Evolutionary conservation across 768 basidiomycete species (phyloP).

Genomic region (Crucibulum laeve): DNA sequence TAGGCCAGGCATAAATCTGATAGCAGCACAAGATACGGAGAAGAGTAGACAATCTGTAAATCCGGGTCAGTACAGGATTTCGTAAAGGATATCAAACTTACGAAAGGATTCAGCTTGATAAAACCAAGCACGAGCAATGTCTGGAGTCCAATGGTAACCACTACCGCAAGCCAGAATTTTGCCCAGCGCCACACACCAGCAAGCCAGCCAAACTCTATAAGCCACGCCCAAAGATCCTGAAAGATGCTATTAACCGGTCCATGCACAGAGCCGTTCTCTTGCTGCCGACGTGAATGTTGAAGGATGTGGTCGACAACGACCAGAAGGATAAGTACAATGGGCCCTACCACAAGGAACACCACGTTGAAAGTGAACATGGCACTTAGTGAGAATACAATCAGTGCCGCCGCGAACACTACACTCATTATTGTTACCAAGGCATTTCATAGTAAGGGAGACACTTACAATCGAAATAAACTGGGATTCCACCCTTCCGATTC

Average conservation of each 20-base stretch:
- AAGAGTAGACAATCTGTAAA: conserved; percentile 25
- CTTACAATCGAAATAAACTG: conserved; percentile 77
- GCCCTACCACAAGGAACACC: conserved; percentile 58
- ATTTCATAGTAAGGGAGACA: conserved; percentile 2
- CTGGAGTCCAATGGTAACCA: conserved; percentile 41
- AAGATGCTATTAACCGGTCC: conserved; percentile 11
- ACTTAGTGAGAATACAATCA: conserved; percentile 53
- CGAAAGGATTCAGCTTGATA: conserved; percentile 56
- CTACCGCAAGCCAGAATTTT: conserved; percentile 60
- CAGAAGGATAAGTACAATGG: conserved; percentile 46
- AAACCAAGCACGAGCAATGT: conserved; percentile 43
- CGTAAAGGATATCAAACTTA: conserved; percentile 27
- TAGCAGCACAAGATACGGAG: conserved; percentile 42
- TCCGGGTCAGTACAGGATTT: background rate
- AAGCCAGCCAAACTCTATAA: conserved; percentile 21
- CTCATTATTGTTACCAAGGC: background rate
- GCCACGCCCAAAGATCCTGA: conserved; percentile 15
- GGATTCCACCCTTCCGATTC: conserved; percentile 21
- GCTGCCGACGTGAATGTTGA: conserved; percentile 5
- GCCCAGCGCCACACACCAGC: conserved; percentile 41
- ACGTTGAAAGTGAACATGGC: conserved; percentile 54
- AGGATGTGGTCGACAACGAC: conserved; percentile 22
- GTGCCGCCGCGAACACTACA: conserved; percentile 52
- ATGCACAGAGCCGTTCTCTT: conserved; percentile 10
- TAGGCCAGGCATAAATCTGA: conserved; percentile 42